Percentiles rank a stretch among this genome's conserved stretches.
phyloP scores from a whole-genome alignment of 257 asterid genomes.

The Paraleonurus japonicus region DNA sequence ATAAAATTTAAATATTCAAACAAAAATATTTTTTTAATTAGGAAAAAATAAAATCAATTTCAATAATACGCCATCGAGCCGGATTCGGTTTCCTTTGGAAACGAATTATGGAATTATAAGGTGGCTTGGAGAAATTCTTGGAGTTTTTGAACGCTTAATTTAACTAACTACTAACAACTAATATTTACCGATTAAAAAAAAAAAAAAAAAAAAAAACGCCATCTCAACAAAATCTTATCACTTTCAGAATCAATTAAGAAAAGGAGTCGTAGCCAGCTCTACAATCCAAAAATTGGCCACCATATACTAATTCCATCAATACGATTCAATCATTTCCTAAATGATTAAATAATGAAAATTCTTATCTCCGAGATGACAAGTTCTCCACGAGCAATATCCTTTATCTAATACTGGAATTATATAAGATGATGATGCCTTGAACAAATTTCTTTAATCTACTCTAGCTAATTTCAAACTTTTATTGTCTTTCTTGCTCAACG shows the following conservation, averaged over 20 bases:
- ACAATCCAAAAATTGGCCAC: background rate
- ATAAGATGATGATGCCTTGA: background rate
- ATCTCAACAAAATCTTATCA: too few species aligned
- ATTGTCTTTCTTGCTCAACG: background rate
- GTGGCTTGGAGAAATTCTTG: too few species aligned
- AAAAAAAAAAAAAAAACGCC: too few species aligned
- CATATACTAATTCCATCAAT: background rate
- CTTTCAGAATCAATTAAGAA: background rate
- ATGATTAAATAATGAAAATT: background rate
- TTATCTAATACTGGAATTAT: background rate
- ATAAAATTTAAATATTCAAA: slow-evolving; percentile 30
- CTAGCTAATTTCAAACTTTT: background rate
- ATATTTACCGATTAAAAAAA: too few species aligned
- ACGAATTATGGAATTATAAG: too few species aligned
- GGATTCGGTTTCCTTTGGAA: too few species aligned
- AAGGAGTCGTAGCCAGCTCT: background rate
- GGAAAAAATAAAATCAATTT: background rate
- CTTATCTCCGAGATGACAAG: background rate
- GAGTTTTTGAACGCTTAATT: too few species aligned
- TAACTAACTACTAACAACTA: too few species aligned
- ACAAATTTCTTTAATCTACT: background rate
- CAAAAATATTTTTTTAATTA: too few species aligned
- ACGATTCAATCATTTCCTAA: background rate
- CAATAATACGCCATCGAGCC: too few species aligned
- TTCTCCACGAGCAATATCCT: background rate